Percentiles rank a stretch among this genome's conserved stretches.
Conservation (phyloP, 257 asterid genomes). For the Henckelia pumila region DNA sequence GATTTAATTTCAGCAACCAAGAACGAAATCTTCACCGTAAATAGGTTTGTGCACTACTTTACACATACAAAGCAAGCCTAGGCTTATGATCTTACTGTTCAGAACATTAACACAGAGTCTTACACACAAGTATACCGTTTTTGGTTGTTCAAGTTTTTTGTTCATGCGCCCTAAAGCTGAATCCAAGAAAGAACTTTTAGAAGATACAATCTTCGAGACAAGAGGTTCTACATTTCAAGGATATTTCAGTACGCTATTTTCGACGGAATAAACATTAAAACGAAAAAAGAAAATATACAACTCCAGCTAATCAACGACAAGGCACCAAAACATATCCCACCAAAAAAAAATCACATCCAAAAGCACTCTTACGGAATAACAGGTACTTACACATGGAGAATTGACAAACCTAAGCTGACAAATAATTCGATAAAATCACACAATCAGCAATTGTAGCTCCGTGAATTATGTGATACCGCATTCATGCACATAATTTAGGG, state of each 20-base stretch:
- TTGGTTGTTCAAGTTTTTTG: background rate
- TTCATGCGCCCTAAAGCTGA: slow-evolving; percentile 4
- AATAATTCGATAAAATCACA: background rate
- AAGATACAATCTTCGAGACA: background rate
- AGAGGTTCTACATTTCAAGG: background rate
- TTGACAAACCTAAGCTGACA: background rate
- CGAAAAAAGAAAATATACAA: too few relatives aligned
- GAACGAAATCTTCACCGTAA: slow-evolving; percentile 21
- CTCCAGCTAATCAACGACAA: background rate
- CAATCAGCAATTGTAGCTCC: background rate
- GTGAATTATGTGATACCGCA: background rate
- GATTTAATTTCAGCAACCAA: slow-evolving; percentile 5
- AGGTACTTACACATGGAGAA: background rate
- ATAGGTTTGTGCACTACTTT: background rate
- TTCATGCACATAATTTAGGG: background rate
- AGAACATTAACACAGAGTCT: slow-evolving; percentile 18
- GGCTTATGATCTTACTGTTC: slow-evolving; percentile 5
- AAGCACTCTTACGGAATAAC: background rate
- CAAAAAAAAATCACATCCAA: background rate
- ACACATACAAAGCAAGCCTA: slow-evolving; percentile 14
- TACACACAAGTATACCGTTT: slow-evolving; percentile 7
- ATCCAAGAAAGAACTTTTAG: slow-evolving; percentile 12
- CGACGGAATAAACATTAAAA: background rate
- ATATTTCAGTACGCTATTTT: background rate
- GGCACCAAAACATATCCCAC: background rate